A percentile compares a stretch with the other conserved stretches of the same genome.
These are phyloP conservation scores for Xylariaceae sp. DNA, from an alignment of 2,329 filamentous ascomycete genomes.

Conservation along the genomic window DNA sequence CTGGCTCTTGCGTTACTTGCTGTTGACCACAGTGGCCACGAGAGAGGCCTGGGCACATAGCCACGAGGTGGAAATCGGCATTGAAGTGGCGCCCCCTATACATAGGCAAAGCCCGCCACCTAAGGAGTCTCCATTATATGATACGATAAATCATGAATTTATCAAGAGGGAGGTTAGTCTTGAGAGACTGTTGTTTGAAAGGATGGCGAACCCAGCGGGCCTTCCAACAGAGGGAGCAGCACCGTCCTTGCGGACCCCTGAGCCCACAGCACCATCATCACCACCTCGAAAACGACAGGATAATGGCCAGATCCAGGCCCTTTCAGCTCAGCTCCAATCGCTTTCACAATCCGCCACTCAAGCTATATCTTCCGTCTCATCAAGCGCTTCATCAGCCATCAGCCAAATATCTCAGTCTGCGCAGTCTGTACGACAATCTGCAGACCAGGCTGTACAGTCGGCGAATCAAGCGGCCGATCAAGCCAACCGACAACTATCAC, in stretches of 20 bases:
- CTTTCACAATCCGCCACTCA: constrained; percentile 39
- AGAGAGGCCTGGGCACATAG: constrained; percentile 32
- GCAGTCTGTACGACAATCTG: constrained; percentile 39
- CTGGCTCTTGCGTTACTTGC: constrained; percentile 39
- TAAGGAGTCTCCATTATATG: neutral
- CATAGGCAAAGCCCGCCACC: neutral
- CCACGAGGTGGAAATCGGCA: constrained; percentile 22
- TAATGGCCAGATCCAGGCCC: constrained; percentile 38
- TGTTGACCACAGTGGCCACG: constrained; percentile 40
- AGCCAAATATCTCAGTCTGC: constrained; percentile 39
- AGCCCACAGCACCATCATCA: constrained; percentile 32
- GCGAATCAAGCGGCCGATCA: constrained; percentile 39
- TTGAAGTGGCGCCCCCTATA: neutral
- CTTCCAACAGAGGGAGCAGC: constrained; percentile 30
- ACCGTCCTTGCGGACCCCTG: constrained; percentile 28
- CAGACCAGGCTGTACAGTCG: constrained; percentile 38
- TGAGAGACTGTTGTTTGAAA: constrained; percentile 27
- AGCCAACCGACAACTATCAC: constrained; percentile 38
- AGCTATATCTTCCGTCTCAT: constrained; percentile 40
- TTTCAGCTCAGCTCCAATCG: constrained; percentile 39
- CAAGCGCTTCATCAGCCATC: constrained; percentile 37
- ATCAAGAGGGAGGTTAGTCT: constrained; percentile 19
- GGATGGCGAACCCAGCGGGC: constrained; percentile 21
- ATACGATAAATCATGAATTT: constrained; percentile 14
- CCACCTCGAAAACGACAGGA: constrained; percentile 38